These are phyloP conservation scores for Lipomyces starkeyi DNA, from an alignment of 805 yeast species.

Conservation along the genomic window DNA sequence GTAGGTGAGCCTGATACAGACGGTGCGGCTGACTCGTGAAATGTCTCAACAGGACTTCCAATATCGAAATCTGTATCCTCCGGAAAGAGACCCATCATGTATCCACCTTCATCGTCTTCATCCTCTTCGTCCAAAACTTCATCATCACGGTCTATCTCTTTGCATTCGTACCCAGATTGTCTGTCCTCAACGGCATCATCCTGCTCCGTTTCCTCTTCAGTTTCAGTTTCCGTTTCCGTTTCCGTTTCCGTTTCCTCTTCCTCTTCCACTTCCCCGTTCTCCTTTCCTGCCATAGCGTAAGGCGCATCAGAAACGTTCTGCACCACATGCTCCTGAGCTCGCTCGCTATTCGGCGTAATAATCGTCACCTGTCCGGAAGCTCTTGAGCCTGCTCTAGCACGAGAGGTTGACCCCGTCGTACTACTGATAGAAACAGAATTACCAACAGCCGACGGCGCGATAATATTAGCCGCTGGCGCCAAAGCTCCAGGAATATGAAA, in stretches of 20 bases:
- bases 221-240: background rate
- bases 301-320: background rate
- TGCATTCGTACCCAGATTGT: background rate
- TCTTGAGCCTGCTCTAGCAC: background rate
- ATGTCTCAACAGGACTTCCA: slow-evolving; percentile 26
- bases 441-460: background rate
- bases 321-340: background rate
- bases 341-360: slow-evolving; percentile 9
- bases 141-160: slow-evolving; percentile 3
- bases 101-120: slow-evolving; percentile 24
- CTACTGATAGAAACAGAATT: background rate
- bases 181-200: background rate
- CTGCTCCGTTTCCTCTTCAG: background rate
- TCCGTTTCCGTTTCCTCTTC: slow-evolving; percentile 9
- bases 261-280: slow-evolving; percentile 9
- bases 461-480: slow-evolving; percentile 1
- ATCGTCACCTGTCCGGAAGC: slow-evolving; percentile 9
- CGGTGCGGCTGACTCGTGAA: background rate
- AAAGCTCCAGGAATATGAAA: background rate
- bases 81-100: slow-evolving; percentile 32
- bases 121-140: slow-evolving; percentile 11
- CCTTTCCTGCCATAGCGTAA: slow-evolving; percentile 2
- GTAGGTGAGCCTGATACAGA: slow-evolving; percentile 12
- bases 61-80: slow-evolving; percentile 35
- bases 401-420: background rate